Evolutionary conservation across 106 monocot species (phyloP), one percentile per base, ranked within the genome.

Genomic region (Amphibolis antarctica): DNA sequence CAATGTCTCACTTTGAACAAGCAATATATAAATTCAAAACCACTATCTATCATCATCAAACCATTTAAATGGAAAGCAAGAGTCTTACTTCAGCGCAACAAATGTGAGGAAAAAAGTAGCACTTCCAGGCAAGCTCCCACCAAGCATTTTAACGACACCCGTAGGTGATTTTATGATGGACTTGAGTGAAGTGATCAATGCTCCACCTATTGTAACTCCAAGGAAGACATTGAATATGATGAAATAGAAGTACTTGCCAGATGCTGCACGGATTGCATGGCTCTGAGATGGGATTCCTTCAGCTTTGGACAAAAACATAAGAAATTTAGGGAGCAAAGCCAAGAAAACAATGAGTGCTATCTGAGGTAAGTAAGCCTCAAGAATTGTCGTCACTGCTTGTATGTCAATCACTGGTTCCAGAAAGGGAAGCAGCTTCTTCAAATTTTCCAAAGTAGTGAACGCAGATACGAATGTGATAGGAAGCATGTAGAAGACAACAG

Each of bases 221-320:
- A 99, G 67, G 63, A 99, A 99, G 42, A 99, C 88, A 74, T 99
- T 99, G 59, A 99, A 99, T 14, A 99, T 68, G 17, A 85, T 76
- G 59, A 99, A 99, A 56, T 99, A 99, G 63, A 99, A 99, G 65
- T 88, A 99, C 58, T 91, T 99, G 42, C 91, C 98, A 10, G 90
- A 82, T 15, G 91, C 72, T 28, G 98, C 90, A 42, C 91, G 57
- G 15, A 76, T 65, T 1, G 66, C 82, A 68, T 99, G 98, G 61
- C 82, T 78, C 59, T 81, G 55, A 0, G 90, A 82, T 19, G 82
- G 66, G 21, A 99, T 80, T 28, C 98, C 98, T 67, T 99, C 98
- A 11, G 53, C 43, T 60, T 85, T 84, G 0, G 98, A 99, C 48
- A 99, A 74, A 44, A 91, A 68, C 82, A 99, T 67, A 17, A 99